Evolutionary conservation across 1,139 yeast species (phyloP), one percentile per base, ranked within the genome.

Genomic region (Saccharomyces hybrid): DNA sequence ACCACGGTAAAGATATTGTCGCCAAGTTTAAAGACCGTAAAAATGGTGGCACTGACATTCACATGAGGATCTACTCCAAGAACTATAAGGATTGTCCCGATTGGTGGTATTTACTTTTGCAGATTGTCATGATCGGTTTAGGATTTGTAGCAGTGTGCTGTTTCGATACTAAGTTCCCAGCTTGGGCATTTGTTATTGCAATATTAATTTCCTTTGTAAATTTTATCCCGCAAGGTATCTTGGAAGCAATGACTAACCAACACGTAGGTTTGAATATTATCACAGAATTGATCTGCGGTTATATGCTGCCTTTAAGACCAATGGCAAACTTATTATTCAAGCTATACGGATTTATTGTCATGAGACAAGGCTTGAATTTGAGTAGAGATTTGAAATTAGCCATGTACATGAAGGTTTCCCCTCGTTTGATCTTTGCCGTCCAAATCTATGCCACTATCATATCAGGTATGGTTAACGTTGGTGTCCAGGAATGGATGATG

Each of bases 331-430:
- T 71, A 54, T 57, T 71, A 55, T 66, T 72, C 60, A 72, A 72
- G 59, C 63, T 72, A 11, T 69, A 71, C 51, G 75, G 75, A 2
- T 73, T 77, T 65, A 78, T 78, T 61, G 79, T 81, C 55, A 78
- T 78, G 70, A 75, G 74, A 61, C 83, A 79, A 66, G 83, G 82
- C n/a, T 73, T 79, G 51, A 73, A 77, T 34, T 73, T 77, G 60
- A 77, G 78, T 38, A 80, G 78, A 65, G 82, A 79, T 67, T 73
- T 78, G 76, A 80, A 79, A 63, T 71, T 79, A 63, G 83, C 82
- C 44, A 77, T 78, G 59, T 79, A 79, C 68, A 76, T 79, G 79
- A 79, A 78, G 65, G 69, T 77, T 38, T 74, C 78, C 25, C 83
- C 83, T 50, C 70, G 77, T 54, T 59, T 64, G 61, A 74, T 63